Evolutionary conservation across 1,284 basidiomycete genomes (phyloP).

Genomic region (Pholiota adiposa): DNA sequence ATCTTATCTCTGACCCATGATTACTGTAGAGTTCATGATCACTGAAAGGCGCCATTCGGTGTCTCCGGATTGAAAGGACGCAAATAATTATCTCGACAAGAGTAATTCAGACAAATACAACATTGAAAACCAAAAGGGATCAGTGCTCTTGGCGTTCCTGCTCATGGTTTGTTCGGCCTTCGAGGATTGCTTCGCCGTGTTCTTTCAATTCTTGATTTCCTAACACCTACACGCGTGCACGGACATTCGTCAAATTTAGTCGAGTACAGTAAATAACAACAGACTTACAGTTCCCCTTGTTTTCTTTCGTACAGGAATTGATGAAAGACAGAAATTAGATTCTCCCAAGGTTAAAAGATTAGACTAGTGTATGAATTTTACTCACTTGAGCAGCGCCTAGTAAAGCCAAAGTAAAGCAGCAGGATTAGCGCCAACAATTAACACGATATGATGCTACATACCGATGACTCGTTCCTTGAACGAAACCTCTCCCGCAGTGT

Average conservation of each 20-base stretch:
- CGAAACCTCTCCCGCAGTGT: constrained; percentile 31
- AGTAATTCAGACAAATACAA: too few species aligned
- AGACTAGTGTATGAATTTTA: not conserved
- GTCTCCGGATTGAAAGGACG: too few species aligned
- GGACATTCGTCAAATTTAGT: constrained; percentile 1
- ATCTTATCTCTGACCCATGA: not conserved
- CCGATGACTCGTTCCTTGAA: constrained; percentile 56
- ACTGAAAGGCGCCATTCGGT: too few species aligned
- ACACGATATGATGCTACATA: constrained; percentile 23
- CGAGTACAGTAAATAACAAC: not conserved
- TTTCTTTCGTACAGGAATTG: constrained; percentile 34
- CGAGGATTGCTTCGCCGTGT: constrained; percentile 52
- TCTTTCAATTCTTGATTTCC: constrained; percentile 45
- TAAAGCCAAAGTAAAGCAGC: not conserved
- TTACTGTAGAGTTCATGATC: not conserved
- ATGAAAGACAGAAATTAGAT: too few species aligned
- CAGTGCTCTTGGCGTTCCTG: constrained; percentile 12
- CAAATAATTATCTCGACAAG: too few species aligned
- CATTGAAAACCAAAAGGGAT: too few species aligned
- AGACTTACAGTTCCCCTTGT: constrained; percentile 47
- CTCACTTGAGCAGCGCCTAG: constrained; percentile 33
- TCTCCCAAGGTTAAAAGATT: not conserved
- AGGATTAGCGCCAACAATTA: not conserved
- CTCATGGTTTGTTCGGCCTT: constrained; percentile 36
- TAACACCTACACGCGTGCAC: constrained; percentile 19